Conservation (phyloP, 2,329 filamentous ascomycete species). For the Alternaria consortialis region DNA sequence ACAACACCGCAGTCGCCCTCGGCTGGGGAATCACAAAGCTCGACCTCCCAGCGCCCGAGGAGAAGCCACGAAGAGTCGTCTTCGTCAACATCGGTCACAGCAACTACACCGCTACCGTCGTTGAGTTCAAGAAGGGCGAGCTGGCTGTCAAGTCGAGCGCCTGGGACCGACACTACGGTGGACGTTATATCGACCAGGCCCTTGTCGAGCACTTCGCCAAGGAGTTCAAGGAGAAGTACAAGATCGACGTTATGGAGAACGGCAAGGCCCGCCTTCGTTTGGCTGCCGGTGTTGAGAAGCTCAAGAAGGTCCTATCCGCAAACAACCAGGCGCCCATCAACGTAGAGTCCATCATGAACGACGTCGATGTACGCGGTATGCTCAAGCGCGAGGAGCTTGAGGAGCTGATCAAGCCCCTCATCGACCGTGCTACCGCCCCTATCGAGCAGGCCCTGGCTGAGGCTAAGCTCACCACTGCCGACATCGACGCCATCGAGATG, state of each 20-base stretch:
- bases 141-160: conserved; percentile 90
- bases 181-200: conserved; percentile 95
- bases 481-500: conserved; percentile 93
- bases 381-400: conserved; percentile 95
- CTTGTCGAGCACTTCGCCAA: conserved; percentile 93
- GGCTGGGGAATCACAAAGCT: conserved; percentile 98
- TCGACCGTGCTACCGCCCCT: conserved; percentile 75
- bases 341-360: conserved; percentile 99
- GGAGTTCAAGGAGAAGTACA: conserved; percentile 98
- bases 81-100: conserved; percentile 97
- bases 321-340: conserved; percentile 92
- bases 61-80: conserved; percentile 88
- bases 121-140: conserved; percentile 98
- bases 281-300: conserved; percentile 88
- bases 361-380: conserved; percentile 87
- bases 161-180: conserved; percentile 95
- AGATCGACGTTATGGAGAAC: conserved; percentile 92
- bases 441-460: conserved; percentile 94
- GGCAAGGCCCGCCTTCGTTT: conserved; percentile 89
- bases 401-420: conserved; percentile 83
- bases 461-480: conserved; percentile 87
- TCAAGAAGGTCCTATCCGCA: conserved; percentile 98
- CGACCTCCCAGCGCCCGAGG: conserved; percentile 85
- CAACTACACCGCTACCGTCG: conserved; percentile 92
- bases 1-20: conserved; percentile 93